Conservation (phyloP, 768 basidiomycete genomes). For the Trametes cinnabarina region DNA sequence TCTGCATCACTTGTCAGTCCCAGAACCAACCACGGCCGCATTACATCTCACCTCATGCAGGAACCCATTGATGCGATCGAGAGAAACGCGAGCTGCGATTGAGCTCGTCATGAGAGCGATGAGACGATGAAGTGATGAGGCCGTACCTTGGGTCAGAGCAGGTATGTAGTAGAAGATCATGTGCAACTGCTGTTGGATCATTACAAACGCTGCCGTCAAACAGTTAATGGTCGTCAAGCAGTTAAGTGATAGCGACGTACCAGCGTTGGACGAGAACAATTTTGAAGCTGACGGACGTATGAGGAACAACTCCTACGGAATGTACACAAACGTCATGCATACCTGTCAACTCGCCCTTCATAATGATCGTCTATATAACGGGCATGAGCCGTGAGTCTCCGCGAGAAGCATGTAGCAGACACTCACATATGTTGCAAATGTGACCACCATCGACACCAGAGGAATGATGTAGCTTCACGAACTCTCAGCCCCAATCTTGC, state of each 20-base stretch:
- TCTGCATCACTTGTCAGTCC: constrained; percentile 25
- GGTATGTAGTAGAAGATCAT: constrained; percentile 33
- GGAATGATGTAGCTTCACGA: constrained; percentile 54
- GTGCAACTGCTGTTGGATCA: constrained; percentile 50
- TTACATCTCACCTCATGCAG: constrained; percentile 30
- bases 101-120: neutral
- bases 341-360: constrained; percentile 37
- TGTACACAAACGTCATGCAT: neutral
- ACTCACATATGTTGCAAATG: constrained; percentile 58
- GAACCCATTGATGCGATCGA: constrained; percentile 56
- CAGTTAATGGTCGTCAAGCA: constrained; percentile 47
- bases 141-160: constrained; percentile 22
- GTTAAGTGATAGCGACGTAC: constrained; percentile 11
- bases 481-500: neutral
- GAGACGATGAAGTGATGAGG: neutral
- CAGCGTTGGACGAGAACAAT: constrained; percentile 36
- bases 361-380: constrained; percentile 32
- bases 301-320: neutral
- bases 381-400: neutral
- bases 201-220: constrained; percentile 54
- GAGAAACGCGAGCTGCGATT: constrained; percentile 53
- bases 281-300: constrained; percentile 25
- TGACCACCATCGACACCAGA: constrained; percentile 61
- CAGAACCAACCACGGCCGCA: neutral
- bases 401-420: neutral